phyloP scores from a whole-genome alignment of 768 basidiomycete genomes.

The Hemileccinum impolitum region DNA sequence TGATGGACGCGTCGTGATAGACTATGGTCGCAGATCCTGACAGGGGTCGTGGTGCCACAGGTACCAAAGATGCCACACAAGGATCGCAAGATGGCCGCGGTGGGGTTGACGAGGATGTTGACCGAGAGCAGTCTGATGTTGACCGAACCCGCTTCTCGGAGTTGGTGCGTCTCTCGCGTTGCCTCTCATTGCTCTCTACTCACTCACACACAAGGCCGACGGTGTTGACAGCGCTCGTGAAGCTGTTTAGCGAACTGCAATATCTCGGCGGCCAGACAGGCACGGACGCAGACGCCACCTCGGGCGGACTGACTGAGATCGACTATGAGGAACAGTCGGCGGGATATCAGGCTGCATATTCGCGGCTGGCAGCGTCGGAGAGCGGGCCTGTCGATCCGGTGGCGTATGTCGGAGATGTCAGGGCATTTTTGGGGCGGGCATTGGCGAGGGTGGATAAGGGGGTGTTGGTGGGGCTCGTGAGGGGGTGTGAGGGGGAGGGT shows the following conservation, averaged over 20 bases:
- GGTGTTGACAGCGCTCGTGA: constrained; percentile 65
- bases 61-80: constrained; percentile 74
- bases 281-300: constrained; percentile 32
- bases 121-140: constrained; percentile 73
- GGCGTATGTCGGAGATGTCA: constrained; percentile 54
- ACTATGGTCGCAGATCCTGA: constrained; percentile 77
- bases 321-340: constrained; percentile 89
- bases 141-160: constrained; percentile 53
- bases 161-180: constrained; percentile 51
- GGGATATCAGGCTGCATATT: constrained; percentile 94
- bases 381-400: constrained; percentile 55
- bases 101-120: constrained; percentile 77
- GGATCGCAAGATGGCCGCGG: constrained; percentile 80
- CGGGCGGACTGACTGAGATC: constrained; percentile 56
- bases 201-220: constrained; percentile 50
- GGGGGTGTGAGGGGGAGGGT: constrained; percentile 15
- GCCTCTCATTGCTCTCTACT: neutral
- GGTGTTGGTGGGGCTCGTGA: constrained; percentile 20
- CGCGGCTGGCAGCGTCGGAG: constrained; percentile 82
- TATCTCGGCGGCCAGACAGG: constrained; percentile 56
- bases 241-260: constrained; percentile 77
- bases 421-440: constrained; percentile 49
- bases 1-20: constrained; percentile 28
- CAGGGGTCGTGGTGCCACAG: constrained; percentile 76
- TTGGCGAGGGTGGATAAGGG: constrained; percentile 20